phyloP scores from a whole-genome alignment of 805 yeast species.

The Myxozyma kluyveri region DNA sequence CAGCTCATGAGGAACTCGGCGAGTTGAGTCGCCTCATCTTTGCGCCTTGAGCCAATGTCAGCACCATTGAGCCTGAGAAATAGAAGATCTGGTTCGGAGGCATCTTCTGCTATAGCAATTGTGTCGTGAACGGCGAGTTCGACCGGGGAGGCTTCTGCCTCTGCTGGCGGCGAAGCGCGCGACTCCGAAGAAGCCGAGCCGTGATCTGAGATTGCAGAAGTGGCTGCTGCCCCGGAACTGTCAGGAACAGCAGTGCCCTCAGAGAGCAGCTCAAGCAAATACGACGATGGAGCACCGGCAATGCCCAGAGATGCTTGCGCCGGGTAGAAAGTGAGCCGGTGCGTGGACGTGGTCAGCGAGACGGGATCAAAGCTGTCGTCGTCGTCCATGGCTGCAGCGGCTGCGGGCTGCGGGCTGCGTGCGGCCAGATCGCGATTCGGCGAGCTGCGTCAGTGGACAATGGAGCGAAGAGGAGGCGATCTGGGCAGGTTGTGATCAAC shows the following conservation, averaged over 20 bases:
- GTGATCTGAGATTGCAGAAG: conserved; percentile 11
- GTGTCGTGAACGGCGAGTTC: conserved; percentile 26
- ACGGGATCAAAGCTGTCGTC: neutral
- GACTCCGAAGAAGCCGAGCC: neutral
- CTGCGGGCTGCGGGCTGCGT: neutral
- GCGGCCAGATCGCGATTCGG: too few species aligned
- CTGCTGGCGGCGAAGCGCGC: conserved; percentile 2
- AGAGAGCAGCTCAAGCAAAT: too few species aligned
- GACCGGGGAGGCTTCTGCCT: neutral
- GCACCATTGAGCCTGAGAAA: conserved; percentile 16
- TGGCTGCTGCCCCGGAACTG: conserved; percentile 14
- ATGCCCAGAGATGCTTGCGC: too few species aligned
- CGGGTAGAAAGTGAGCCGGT: conserved; percentile 16
- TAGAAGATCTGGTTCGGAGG: conserved; percentile 3
- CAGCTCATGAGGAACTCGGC: conserved; percentile 37
- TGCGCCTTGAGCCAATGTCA: conserved; percentile 15
- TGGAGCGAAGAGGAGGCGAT: neutral
- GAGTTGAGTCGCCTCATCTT: conserved; percentile 16
- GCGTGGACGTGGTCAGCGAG: conserved; percentile 20
- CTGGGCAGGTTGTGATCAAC: neutral
- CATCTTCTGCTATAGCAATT: conserved; percentile 21
- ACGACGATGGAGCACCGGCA: conserved; percentile 7
- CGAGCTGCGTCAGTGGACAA: neutral
- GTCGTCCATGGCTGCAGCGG: neutral
- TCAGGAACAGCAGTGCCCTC: too few species aligned